A percentile compares a stretch with the other conserved stretches of the same genome.
These are phyloP conservation scores for Umbelopsis isabellina DNA, from an alignment of 192 early-diverging fungal genomes.

Conservation along the genomic window DNA sequence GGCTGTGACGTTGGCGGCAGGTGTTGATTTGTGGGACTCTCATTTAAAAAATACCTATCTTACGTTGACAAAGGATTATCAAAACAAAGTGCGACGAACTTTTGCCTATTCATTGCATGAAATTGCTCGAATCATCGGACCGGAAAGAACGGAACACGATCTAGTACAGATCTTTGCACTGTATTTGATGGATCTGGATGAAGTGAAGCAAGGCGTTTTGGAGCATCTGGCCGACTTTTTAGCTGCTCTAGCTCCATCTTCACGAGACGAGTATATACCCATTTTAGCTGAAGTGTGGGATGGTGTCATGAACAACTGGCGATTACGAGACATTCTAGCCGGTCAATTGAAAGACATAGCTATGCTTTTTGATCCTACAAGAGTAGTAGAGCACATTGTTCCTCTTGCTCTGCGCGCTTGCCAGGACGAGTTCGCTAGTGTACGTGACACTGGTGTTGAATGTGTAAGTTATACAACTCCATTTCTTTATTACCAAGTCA, in stretches of 20 bases:
- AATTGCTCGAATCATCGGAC: slow-evolving; percentile 57
- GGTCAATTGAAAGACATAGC: slow-evolving; percentile 67
- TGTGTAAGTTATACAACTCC: slow-evolving; percentile 41
- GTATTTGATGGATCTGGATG: slow-evolving; percentile 57
- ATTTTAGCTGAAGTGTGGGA: slow-evolving; percentile 67
- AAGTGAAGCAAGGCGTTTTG: slow-evolving; percentile 74
- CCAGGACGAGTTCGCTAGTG: slow-evolving; percentile 55
- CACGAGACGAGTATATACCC: slow-evolving; percentile 67
- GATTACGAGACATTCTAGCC: slow-evolving; percentile 71
- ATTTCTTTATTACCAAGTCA: slow-evolving; percentile 26
- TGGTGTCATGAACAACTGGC: slow-evolving; percentile 73
- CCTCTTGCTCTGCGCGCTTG: slow-evolving; percentile 65
- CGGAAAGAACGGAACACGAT: slow-evolving; percentile 55
- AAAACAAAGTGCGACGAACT: slow-evolving; percentile 56
- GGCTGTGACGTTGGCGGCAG: slow-evolving; percentile 60
- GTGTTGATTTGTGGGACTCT: slow-evolving; percentile 57
- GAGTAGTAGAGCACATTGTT: slow-evolving; percentile 66
- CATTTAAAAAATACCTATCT: slow-evolving; percentile 54
- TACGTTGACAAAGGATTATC: slow-evolving; percentile 49
- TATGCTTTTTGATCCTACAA: slow-evolving; percentile 58
- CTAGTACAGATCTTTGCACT: slow-evolving; percentile 56
- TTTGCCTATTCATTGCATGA: slow-evolving; percentile 66
- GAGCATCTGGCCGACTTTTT: slow-evolving; percentile 69
- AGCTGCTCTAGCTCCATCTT: slow-evolving; percentile 58
- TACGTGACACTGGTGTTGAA: slow-evolving; percentile 55